Evolutionary conservation across 495 filamentous ascomycete genomes (phyloP).

Genomic region (Aspergillus cavernicola): DNA sequence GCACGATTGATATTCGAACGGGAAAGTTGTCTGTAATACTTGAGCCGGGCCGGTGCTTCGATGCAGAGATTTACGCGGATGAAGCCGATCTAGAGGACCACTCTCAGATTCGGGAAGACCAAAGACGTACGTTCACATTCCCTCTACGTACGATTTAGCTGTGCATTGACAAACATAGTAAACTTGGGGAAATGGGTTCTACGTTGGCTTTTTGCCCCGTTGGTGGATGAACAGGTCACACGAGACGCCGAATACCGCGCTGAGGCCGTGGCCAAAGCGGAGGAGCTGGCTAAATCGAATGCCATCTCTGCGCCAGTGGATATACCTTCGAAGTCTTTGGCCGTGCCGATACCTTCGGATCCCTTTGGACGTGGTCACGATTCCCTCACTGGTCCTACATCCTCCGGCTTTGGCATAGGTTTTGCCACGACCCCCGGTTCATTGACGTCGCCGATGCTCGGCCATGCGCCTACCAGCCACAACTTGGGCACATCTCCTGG

Average conservation of each 20-base stretch:
- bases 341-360: conserved; percentile 42
- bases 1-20: conserved; percentile 87
- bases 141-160: background rate
- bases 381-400: conserved; percentile 50
- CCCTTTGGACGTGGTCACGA: conserved; percentile 60
- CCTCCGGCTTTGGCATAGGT: conserved; percentile 74
- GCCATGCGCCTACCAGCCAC: conserved; percentile 16
- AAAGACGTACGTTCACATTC: conserved; percentile 68
- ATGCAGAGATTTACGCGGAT: conserved; percentile 96
- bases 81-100: conserved; percentile 69
- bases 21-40: conserved; percentile 85
- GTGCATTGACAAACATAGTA: conserved; percentile 50
- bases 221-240: conserved; percentile 85
- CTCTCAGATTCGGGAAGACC: conserved; percentile 83
- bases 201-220: conserved; percentile 82
- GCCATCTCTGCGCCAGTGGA: conserved; percentile 64
- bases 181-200: conserved; percentile 97
- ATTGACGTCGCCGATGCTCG: conserved; percentile 23
- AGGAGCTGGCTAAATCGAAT: conserved; percentile 51
- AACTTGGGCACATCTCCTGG: conserved; percentile 36
- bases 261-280: conserved; percentile 56
- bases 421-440: conserved; percentile 62
- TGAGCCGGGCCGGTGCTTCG: conserved; percentile 94
- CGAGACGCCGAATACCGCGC: conserved; percentile 72
- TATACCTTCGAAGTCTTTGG: conserved; percentile 59